Evolutionary conservation across 1,139 yeast genomes (phyloP).

Genomic region (Kodamaea anthophila): DNA sequence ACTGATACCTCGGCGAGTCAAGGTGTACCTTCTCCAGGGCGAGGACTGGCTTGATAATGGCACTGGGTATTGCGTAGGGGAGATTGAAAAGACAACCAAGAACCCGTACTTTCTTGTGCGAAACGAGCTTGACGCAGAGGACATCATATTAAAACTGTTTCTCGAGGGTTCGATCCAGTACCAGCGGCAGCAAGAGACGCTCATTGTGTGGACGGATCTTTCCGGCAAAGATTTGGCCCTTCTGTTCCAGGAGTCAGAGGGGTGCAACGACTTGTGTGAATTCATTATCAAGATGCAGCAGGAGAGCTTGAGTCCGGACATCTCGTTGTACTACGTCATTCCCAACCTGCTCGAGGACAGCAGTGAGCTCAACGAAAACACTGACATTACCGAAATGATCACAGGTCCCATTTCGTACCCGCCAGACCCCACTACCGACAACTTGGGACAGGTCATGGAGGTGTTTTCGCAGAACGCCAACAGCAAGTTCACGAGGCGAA

Average conservation of each 20-base stretch:
- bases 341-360: constrained; percentile 36
- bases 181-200: constrained; percentile 90
- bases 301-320: constrained; percentile 52
- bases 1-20: constrained; percentile 64
- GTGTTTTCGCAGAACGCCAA: constrained; percentile 51
- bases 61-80: constrained; percentile 85
- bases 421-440: constrained; percentile 43
- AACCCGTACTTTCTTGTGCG: constrained; percentile 65
- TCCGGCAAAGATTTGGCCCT: constrained; percentile 79
- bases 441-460: constrained; percentile 46
- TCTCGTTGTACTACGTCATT: constrained; percentile 68
- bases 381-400: constrained; percentile 64
- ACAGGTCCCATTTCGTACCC: constrained; percentile 79
- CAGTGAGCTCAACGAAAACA: constrained; percentile 3
- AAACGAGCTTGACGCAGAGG: constrained; percentile 59
- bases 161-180: constrained; percentile 75
- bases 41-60: constrained; percentile 92
- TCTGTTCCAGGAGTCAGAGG: constrained; percentile 88
- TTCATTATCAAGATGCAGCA: constrained; percentile 68
- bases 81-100: constrained; percentile 32
- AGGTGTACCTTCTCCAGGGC: constrained; percentile 74
- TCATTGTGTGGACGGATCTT: constrained; percentile 89
- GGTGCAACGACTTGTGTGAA: constrained; percentile 80
- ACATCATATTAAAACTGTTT: constrained; percentile 56
- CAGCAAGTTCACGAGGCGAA: constrained; percentile 49